These are phyloP conservation scores for Colletotrichum coccodes DNA, from an alignment of 2,329 filamentous ascomycete genomes.

Conservation along the genomic window DNA sequence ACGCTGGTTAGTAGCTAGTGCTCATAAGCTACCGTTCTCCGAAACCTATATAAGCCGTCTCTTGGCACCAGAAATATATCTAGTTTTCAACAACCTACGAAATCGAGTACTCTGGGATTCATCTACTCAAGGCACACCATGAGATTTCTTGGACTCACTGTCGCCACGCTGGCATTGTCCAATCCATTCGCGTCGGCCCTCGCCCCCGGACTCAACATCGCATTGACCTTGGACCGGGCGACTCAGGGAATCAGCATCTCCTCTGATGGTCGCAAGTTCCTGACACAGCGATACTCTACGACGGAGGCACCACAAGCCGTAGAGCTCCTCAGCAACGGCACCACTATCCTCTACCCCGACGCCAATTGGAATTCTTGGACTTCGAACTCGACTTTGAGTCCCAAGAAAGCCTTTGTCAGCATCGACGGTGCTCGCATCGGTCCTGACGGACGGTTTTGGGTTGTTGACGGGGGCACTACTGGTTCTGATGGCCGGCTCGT, in stretches of 20 bases:
- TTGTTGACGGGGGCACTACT: constrained; percentile 4
- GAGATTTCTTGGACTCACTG: background rate
- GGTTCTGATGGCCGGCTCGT: background rate
- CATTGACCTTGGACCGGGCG: background rate
- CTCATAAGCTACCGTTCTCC: too few relatives aligned
- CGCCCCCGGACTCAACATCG: background rate
- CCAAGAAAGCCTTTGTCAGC: constrained; percentile 11
- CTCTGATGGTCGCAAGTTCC: background rate
- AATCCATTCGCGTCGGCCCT: background rate
- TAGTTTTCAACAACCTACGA: too few relatives aligned
- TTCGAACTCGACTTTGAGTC: background rate
- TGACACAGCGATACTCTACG: constrained; percentile 12
- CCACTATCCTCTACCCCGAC: background rate
- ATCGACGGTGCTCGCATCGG: constrained; percentile 7
- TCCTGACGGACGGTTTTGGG: constrained; percentile 10
- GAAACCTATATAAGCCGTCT: too few relatives aligned
- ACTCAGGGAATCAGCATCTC: constrained; percentile 19
- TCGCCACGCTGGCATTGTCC: background rate
- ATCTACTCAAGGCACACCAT: background rate
- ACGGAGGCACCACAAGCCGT: constrained; percentile 1
- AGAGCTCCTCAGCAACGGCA: constrained; percentile 1
- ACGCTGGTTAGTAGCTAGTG: too few relatives aligned
- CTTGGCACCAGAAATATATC: too few relatives aligned
- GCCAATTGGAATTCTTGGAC: constrained; percentile 9
- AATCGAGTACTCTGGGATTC: too few relatives aligned